phyloP scores from a whole-genome alignment of 352 stramenopile genomes.

The Pythium guiyangense region DNA sequence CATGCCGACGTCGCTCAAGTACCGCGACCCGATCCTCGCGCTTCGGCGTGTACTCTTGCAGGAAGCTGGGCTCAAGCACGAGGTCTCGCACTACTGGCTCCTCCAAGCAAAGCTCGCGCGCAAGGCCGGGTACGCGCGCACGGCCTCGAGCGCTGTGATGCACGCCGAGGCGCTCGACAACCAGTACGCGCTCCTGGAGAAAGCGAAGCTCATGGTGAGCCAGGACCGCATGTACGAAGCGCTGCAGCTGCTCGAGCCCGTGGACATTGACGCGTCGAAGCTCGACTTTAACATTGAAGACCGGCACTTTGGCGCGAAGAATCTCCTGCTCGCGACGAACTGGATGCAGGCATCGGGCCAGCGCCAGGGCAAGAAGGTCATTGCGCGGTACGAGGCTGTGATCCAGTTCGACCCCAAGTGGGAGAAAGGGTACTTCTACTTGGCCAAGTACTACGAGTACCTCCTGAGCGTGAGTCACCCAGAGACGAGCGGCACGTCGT shows the following conservation, averaged over 20 bases:
- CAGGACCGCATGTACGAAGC: constrained; percentile 85
- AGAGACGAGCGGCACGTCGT: constrained; percentile 24
- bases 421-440: constrained; percentile 92
- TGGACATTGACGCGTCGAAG: constrained; percentile 71
- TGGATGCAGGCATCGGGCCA: constrained; percentile 96
- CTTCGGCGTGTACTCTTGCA: constrained; percentile 74
- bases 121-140: constrained; percentile 81
- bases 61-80: constrained; percentile 43
- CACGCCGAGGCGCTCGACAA: constrained; percentile 78
- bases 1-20: constrained; percentile 76
- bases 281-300: constrained; percentile 77
- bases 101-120: constrained; percentile 77
- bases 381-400: constrained; percentile 92
- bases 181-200: constrained; percentile 66
- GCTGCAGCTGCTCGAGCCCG: constrained; percentile 76
- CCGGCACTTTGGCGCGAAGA: constrained; percentile 74
- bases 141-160: constrained; percentile 80
- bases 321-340: constrained; percentile 92
- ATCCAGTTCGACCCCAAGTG: constrained; percentile 92
- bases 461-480: constrained; percentile 75
- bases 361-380: constrained; percentile 92
- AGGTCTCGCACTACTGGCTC: constrained; percentile 81
- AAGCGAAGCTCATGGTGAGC: constrained; percentile 76
- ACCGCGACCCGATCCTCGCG: constrained; percentile 79
- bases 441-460: constrained; percentile 91